A percentile compares a stretch with the other conserved stretches of the same genome.
phyloP scores from a whole-genome alignment of 2,329 filamentous ascomycete genomes.

The Scedosporium boydii region DNA sequence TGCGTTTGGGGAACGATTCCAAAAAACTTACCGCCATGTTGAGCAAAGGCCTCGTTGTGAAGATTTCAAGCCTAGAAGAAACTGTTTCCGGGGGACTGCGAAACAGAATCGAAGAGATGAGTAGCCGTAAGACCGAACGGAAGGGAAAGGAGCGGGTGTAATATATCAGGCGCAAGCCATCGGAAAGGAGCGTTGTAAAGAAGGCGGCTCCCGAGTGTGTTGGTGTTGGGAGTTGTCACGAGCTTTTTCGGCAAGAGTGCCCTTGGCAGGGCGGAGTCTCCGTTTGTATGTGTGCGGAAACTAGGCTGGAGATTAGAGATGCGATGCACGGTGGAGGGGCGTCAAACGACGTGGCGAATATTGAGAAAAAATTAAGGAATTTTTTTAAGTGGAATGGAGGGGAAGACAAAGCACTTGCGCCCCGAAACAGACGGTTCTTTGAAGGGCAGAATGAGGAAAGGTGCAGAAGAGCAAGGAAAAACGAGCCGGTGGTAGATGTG shows the following conservation, averaged over 20 bases:
- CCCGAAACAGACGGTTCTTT: not conserved
- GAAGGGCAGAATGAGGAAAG: not conserved
- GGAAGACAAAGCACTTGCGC: not conserved
- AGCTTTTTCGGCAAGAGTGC: too few relatives aligned
- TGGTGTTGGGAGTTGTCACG: not conserved
- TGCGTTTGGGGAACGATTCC: not conserved
- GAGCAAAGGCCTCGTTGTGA: not conserved
- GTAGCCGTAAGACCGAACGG: not conserved
- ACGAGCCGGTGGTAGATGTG: not conserved
- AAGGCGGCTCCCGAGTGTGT: not conserved
- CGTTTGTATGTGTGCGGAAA: too few relatives aligned
- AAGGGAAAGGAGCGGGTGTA: not conserved
- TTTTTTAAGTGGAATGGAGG: not conserved
- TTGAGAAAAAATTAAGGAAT: not conserved
- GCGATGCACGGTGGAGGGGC: not conserved
- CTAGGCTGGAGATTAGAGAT: too few relatives aligned
- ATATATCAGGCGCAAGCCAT: not conserved
- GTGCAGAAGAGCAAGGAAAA: not conserved
- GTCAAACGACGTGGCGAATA: not conserved
- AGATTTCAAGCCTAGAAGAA: not conserved
- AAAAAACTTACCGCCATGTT: constrained; percentile 3
- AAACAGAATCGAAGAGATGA: not conserved
- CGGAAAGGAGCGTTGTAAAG: not conserved
- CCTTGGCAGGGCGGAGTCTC: too few relatives aligned
- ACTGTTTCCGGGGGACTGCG: not conserved